Conservation (phyloP, 176 grass and related monocot genomes). For the Olyra latifolia region DNA sequence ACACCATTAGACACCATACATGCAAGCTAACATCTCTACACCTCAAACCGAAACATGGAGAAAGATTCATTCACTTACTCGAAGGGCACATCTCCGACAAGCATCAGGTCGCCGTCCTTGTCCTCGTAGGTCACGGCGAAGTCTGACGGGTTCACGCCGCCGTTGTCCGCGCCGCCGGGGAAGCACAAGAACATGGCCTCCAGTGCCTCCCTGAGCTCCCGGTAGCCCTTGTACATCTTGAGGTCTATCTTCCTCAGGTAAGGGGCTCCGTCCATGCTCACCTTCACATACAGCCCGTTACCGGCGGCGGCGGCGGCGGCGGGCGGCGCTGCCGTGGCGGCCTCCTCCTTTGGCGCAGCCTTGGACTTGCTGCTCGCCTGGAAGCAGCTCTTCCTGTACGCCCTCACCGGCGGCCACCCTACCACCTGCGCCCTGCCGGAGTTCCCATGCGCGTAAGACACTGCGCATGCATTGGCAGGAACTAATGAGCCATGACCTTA, state of each 20-base stretch:
- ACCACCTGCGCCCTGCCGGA: constrained; percentile 72
- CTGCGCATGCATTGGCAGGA: not conserved
- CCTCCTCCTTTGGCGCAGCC: constrained; percentile 26
- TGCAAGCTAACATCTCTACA: not conserved
- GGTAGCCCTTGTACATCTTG: constrained; percentile 73
- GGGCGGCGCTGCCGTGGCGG: not conserved
- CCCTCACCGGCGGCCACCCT: constrained; percentile 85
- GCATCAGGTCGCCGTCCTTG: constrained; percentile 88
- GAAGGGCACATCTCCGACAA: constrained; percentile 86
- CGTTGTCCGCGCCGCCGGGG: constrained; percentile 31
- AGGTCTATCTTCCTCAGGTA: constrained; percentile 91
- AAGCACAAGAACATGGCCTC: constrained; percentile 84
- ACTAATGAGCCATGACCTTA: too few relatives aligned
- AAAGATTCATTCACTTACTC: constrained; percentile 48
- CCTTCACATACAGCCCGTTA: constrained; percentile 61
- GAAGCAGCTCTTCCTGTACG: constrained; percentile 92
- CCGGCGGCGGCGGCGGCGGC: not conserved
- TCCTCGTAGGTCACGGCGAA: constrained; percentile 78
- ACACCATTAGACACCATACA: constrained; percentile 8
- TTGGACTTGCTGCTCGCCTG: constrained; percentile 46
- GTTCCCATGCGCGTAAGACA: not conserved
- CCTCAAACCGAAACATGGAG: not conserved
- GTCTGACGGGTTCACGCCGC: constrained; percentile 42
- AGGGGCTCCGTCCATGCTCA: constrained; percentile 92
- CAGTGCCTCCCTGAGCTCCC: constrained; percentile 79